Base-by-base conservation (phyloP, 2,329 filamentous ascomycete genomes). In the Aaosphaeria pasadenensis region DNA sequence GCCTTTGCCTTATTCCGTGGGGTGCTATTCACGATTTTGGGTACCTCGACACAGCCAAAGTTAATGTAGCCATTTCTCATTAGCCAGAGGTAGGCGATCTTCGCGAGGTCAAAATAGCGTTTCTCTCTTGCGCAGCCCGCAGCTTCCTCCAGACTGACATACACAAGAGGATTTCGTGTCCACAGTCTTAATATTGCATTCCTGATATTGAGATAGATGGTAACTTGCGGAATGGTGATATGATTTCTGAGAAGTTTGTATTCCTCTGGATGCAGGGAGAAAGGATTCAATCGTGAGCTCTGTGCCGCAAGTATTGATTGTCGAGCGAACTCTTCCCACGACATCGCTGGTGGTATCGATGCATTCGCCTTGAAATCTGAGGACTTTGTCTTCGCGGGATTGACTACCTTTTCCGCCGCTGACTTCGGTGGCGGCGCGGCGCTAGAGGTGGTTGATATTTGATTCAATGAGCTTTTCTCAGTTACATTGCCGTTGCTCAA, bases 11-110 rank as follows among this genome's bases (percentile, higher is more conserved):
- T 71, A 24, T 63, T 53, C 51, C 66, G 66, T 46, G 66, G 62
- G 41, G 62, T 57, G 11, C 66, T 53, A 60, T 61, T 55, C 36
- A 66, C 62, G 44, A 70, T 75, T 41, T 72, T 67, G 33, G 82
- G 81, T n/a, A 91, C 74, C 62, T 91, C 83, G 3, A 94, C 81
- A 67, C 94, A 97, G 11, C 95, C 94, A 67, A 91, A 96, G 69
- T 99, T 99, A 74, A 99, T 95, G 68, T 95, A 96, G 17, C 94
- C 94, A 55, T 88, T 84, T 51, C 92, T 86, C 47, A 91, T 78
- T 13, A 99, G 81, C 92, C 92, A 99, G 69, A 95, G 85, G 65
- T 94, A 95, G 55, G 91, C 94, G 47, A 96, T 80, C 55, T 85
- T 89, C 7, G 94, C 91, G 41, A 92, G 82, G 50, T 90, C 87